phyloP scores from a whole-genome alignment of 768 basidiomycete species.

The Tricholoma terreum region DNA sequence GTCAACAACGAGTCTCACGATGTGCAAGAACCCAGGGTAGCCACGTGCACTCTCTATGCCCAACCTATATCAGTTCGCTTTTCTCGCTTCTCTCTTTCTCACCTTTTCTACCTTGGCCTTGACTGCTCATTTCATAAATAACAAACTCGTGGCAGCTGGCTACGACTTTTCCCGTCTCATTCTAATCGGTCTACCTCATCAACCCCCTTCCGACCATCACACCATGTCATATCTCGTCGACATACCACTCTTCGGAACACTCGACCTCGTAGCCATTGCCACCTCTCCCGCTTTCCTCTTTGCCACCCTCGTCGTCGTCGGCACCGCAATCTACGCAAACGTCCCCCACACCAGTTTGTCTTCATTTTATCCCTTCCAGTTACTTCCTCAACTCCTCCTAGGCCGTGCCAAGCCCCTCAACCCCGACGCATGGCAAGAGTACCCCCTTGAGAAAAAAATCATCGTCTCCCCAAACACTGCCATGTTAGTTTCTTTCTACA shows the following conservation, averaged over 20 bases:
- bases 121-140: conserved; percentile 38
- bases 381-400: conserved; percentile 25
- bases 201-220: conserved; percentile 8
- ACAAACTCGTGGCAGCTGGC: conserved; percentile 48
- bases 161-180: conserved; percentile 59
- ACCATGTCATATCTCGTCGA: conserved; percentile 10
- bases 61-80: conserved; percentile 53
- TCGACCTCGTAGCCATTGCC: conserved; percentile 36
- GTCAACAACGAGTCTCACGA: no score
- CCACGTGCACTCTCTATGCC: conserved; percentile 40
- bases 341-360: conserved; percentile 43
- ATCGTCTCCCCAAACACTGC: conserved; percentile 94
- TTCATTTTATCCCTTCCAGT: conserved; percentile 4
- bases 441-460: conserved; percentile 77
- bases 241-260: conserved; percentile 34
- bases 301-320: conserved; percentile 47
- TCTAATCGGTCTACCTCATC: conserved; percentile 55
- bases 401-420: conserved; percentile 66
- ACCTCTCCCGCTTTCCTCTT: conserved; percentile 49
- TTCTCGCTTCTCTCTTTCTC: conserved; percentile 49
- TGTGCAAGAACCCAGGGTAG: not conserved
- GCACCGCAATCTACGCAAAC: conserved; percentile 52
- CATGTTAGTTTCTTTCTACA: conserved; percentile 51
- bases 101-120: conserved; percentile 48
- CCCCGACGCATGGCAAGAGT: conserved; percentile 76